Conservation (phyloP, 345 rosid genomes). For the Gossypium mustelinum region DNA sequence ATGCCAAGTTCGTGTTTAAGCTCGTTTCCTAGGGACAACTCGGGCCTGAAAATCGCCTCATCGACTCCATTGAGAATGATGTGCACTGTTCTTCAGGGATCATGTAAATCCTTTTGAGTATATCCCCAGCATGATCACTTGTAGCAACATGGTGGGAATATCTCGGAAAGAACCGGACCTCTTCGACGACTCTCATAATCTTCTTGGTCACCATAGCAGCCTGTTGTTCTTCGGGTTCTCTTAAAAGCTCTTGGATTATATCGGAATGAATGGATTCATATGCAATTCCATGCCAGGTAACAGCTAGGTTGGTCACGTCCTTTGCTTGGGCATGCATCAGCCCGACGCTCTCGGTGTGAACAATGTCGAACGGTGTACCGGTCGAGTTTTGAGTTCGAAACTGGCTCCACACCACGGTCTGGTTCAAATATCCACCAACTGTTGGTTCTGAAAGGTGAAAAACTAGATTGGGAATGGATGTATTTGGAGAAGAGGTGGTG, state of each 20-base stretch:
- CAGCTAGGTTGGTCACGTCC: constrained; percentile 57
- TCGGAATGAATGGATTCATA: constrained; percentile 88
- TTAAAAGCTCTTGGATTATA: constrained; percentile 73
- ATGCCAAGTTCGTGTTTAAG: constrained; percentile 54
- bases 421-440: constrained; percentile 71
- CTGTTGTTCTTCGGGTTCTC: constrained; percentile 49
- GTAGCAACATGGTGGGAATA: constrained; percentile 90
- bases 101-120: constrained; percentile 83
- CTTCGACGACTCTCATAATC: constrained; percentile 59
- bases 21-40: constrained; percentile 39
- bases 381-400: constrained; percentile 61
- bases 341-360: constrained; percentile 84
- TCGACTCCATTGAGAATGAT: constrained; percentile 82
- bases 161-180: constrained; percentile 73
- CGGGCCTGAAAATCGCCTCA: constrained; percentile 61
- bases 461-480: constrained; percentile 38
- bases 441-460: constrained; percentile 81
- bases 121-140: constrained; percentile 87
- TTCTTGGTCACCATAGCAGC: constrained; percentile 53
- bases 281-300: constrained; percentile 93
- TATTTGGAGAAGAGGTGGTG: constrained; percentile 38
- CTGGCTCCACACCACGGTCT: constrained; percentile 64
- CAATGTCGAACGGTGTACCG: constrained; percentile 69
- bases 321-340: constrained; percentile 78
- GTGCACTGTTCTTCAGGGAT: constrained; percentile 87